Conservation (phyloP, 148 eudicot genomes). For the Hydrangea macrophylla region DNA sequence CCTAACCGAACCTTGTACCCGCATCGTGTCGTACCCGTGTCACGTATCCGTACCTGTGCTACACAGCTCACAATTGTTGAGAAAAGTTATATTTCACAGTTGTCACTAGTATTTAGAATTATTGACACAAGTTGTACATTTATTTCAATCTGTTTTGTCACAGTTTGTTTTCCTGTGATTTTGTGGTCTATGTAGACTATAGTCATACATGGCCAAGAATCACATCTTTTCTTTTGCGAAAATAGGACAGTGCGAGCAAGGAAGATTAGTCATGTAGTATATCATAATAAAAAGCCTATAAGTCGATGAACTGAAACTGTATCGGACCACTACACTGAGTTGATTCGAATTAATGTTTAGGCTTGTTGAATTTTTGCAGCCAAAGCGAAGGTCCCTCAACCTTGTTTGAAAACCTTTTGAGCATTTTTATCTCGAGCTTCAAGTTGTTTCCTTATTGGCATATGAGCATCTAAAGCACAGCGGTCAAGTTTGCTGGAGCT, state of each 20-base stretch:
- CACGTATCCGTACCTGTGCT: too few relatives aligned
- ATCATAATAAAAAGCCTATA: background rate
- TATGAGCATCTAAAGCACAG: background rate
- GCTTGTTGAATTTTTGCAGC: constrained; percentile 13
- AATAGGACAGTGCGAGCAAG: background rate
- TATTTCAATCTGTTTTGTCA: too few relatives aligned
- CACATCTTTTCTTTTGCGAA: too few relatives aligned
- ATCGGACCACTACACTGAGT: background rate
- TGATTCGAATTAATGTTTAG: background rate
- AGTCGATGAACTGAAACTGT: background rate
- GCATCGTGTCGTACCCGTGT: too few relatives aligned
- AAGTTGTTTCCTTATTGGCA: background rate
- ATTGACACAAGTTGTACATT: too few relatives aligned
- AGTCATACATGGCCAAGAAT: too few relatives aligned
- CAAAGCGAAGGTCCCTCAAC: constrained; percentile 16
- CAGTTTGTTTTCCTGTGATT: too few relatives aligned
- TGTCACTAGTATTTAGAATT: too few relatives aligned
- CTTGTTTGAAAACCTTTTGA: constrained; percentile 7
- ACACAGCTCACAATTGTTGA: too few relatives aligned
- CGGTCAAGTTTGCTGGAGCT: background rate
- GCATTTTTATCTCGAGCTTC: background rate
- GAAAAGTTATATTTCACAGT: too few relatives aligned
- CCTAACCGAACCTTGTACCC: too few relatives aligned
- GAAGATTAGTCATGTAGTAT: background rate
- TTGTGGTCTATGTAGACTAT: too few relatives aligned